Base-by-base conservation (phyloP, 768 basidiomycete species). In the Suillus clintonianus region DNA sequence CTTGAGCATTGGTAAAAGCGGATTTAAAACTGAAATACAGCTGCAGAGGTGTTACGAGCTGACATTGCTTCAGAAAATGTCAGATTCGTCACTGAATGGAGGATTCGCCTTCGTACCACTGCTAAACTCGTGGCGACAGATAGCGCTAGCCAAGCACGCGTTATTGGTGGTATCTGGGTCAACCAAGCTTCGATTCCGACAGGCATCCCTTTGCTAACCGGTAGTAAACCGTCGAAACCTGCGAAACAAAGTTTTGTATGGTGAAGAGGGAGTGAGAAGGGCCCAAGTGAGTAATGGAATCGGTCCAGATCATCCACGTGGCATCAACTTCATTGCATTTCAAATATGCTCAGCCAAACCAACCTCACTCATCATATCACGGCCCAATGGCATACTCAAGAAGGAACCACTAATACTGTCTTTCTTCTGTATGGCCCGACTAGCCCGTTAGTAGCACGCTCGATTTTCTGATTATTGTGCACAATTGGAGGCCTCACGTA, bases 101-200 rank as follows among this genome's bases (percentile, higher is more conserved):
- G 4, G 39, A 32, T 27, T 17, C n/a, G 24, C 45, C 34, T 53
- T 87, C 94, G 69, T 74, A 97, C 95, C 67, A 97, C 92, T 19
- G 94, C 91, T 58, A 97, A 70, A 71, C 93, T 96, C 7, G 88
- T 90, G 15, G 88, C 80, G 14, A 97, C 86, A 11, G 91, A 87
- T 4, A 95, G 81, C 2, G 81, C 85, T 22, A 97, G 83, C 95
- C 95, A 98, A 59, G 83, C 83, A 54, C 95, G 83, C 3, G 95
- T 97, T 48, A 98, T 87, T 5, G 95, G 95, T 39, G 95, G 95
- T 64, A 98, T 92, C 70, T 95, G 93, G 34, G 84, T 84, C 39
- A 97, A 84, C 95, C 95, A 96, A 37, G 89, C 92, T 74, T 97
- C 94, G 66, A 95, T 84, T 61, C 91, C 91, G 62, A 91, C 90